Evolutionary conservation across 2,329 filamentous ascomycete genomes (phyloP).

Genomic region (Neoascochyta sp.): DNA sequence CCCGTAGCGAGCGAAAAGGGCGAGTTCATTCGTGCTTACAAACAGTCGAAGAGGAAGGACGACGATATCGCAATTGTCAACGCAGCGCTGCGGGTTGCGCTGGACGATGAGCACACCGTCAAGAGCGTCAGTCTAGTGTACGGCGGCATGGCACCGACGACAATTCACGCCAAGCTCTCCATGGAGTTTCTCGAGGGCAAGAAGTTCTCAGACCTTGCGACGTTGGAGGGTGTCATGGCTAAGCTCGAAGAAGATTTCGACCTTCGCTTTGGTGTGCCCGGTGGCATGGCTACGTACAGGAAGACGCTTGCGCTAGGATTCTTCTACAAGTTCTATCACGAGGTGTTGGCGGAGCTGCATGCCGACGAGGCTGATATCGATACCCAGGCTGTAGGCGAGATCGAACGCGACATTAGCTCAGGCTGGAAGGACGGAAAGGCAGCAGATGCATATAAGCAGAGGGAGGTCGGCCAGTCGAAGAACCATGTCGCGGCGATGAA

Average conservation of each 20-base stretch:
- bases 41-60: constrained; percentile 94
- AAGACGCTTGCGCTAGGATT: constrained; percentile 88
- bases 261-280: constrained; percentile 83
- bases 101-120: constrained; percentile 67
- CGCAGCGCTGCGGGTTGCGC: constrained; percentile 69
- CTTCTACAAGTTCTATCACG: constrained; percentile 97
- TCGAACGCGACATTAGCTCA: constrained; percentile 77
- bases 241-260: constrained; percentile 88
- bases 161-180: constrained; percentile 78
- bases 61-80: constrained; percentile 99
- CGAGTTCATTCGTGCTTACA: constrained; percentile 86
- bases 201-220: constrained; percentile 73
- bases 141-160: constrained; percentile 91
- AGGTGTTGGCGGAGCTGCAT: constrained; percentile 65
- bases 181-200: constrained; percentile 72
- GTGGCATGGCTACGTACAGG: constrained; percentile 95
- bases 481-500: constrained; percentile 88
- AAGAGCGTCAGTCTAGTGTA: constrained; percentile 78
- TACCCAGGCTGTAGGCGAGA: constrained; percentile 72
- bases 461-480: constrained; percentile 78
- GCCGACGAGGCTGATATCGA: constrained; percentile 57
- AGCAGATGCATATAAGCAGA: constrained; percentile 73
- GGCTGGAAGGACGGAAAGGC: constrained; percentile 75
- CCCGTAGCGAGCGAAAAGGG: constrained; percentile 70
- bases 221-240: constrained; percentile 84